Base-by-base conservation (phyloP, 1,284 basidiomycete genomes). In the Wolfiporia cocos region DNA sequence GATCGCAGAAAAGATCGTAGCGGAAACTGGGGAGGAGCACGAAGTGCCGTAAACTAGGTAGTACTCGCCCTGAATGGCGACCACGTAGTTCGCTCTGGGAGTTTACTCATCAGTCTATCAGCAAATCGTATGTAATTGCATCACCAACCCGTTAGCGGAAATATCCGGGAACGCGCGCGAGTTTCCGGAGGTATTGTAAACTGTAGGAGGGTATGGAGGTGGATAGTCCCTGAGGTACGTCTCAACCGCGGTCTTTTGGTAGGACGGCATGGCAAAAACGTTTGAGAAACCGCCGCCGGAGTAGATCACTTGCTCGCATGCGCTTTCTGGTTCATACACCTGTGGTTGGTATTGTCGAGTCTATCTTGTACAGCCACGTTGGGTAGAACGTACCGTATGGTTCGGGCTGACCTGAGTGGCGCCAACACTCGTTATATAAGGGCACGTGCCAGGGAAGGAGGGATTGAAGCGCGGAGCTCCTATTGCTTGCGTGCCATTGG, bases 1-100 rank as follows among this genome's bases (percentile, higher is more conserved):
- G 37, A 84, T 59, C 47, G 82, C 67, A 1, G 76, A 65, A 4
- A 84, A 53, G 41, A 84, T 63, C 2, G 63, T 71, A 9, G 74
- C 68, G 45, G 78, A 38, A 19, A 49, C 49, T n/a, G 52, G 52
- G 21, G 49, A 44, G 12, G 49, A 48, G 17, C 47, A 48, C 17
- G 48, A 51, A 29, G 52, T 53, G 29, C 49, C 52, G 15, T 42
- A 47, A n/a, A 37, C 39, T 10, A 41, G 31, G 15, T 32, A 22
- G 15, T 63, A 63, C 55, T 33, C 50, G 50, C 63, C 46, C 28
- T 42, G 53, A 57, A 22, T 47, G 47, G 49, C 63, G 41, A 64
- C 52, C 17, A 67, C 60, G 36, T 69, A 73, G 54, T 73, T 74
- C 7, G 67, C 69, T 1, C 70, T 71, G 28, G 51, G 12, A 2